Evolutionary conservation across 352 stramenopile species (phyloP).

Genomic region (Globisporangium iwayamae): DNA sequence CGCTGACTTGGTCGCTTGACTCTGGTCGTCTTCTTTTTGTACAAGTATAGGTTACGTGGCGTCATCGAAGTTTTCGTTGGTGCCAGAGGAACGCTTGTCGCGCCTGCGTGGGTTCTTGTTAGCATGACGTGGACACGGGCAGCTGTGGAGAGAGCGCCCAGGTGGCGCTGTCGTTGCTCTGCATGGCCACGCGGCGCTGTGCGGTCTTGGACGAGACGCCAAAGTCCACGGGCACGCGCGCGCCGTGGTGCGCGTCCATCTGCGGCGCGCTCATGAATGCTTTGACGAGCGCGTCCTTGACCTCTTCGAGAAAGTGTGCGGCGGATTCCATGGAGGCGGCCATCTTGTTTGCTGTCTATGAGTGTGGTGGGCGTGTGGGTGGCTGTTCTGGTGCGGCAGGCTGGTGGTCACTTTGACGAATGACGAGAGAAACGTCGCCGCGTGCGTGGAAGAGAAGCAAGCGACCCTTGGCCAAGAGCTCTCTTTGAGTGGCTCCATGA

Average conservation of each 20-base stretch:
- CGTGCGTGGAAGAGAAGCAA: constrained; percentile 2
- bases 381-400: constrained; percentile 12
- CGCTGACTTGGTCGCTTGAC: background rate
- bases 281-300: constrained; percentile 50
- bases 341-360: background rate
- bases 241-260: constrained; percentile 56
- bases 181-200: constrained; percentile 2
- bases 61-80: background rate
- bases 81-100: background rate
- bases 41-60: background rate
- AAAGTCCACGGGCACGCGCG: constrained; percentile 57
- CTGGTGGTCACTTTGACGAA: constrained; percentile 3
- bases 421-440: background rate
- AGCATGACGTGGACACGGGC: constrained; percentile 9
- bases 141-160: constrained; percentile 9
- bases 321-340: constrained; percentile 14
- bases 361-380: background rate
- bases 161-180: constrained; percentile 1
- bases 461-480: background rate
- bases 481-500: background rate
- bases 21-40: background rate
- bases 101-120: background rate
- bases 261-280: constrained; percentile 81
- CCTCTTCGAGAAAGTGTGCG: constrained; percentile 40
- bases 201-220: constrained; percentile 9